Percentiles rank a stretch among this genome's conserved stretches.
These are phyloP conservation scores for Oxytropis ochrocephala DNA, from an alignment of 306 rosid species.

Conservation along the genomic window DNA sequence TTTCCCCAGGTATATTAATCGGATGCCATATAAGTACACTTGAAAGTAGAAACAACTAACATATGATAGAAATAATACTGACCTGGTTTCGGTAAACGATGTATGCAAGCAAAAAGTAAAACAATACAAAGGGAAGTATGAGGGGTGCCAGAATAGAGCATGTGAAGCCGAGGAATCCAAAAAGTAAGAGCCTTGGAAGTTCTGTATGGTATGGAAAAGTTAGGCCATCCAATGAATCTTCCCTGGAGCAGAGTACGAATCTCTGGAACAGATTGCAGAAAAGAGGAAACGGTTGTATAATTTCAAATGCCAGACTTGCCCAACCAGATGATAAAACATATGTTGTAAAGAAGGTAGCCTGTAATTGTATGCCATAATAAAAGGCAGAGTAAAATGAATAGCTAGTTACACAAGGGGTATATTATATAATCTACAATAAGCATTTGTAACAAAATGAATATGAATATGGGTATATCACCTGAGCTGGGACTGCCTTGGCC, in stretches of 20 bases:
- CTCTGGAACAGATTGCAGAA: conserved; percentile 43
- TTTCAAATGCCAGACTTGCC: conserved; percentile 85
- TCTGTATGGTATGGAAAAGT: conserved; percentile 92
- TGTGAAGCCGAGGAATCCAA: conserved; percentile 82
- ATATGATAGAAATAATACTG: conserved; percentile 12
- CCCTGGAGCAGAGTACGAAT: conserved; percentile 40
- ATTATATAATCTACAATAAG: not conserved
- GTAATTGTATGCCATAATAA: conserved; percentile 7
- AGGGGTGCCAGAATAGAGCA: conserved; percentile 84
- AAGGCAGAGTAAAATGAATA: conserved; percentile 4
- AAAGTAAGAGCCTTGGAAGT: conserved; percentile 76
- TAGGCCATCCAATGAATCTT: conserved; percentile 30
- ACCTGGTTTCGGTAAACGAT: conserved; percentile 90
- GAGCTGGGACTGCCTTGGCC: conserved; percentile 80
- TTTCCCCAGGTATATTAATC: not conserved
- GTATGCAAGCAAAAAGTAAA: conserved; percentile 80
- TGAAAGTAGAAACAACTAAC: not conserved
- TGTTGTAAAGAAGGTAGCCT: conserved; percentile 85
- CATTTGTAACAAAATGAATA: not conserved
- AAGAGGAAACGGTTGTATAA: conserved; percentile 69
- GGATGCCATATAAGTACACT: not conserved
- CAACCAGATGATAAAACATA: conserved; percentile 95
- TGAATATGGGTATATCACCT: conserved; percentile 51
- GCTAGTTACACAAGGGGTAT: not conserved
- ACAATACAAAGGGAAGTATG: conserved; percentile 73